Conservation (phyloP, 148 eudicot species). For the Rhododendron ferrugineum region DNA sequence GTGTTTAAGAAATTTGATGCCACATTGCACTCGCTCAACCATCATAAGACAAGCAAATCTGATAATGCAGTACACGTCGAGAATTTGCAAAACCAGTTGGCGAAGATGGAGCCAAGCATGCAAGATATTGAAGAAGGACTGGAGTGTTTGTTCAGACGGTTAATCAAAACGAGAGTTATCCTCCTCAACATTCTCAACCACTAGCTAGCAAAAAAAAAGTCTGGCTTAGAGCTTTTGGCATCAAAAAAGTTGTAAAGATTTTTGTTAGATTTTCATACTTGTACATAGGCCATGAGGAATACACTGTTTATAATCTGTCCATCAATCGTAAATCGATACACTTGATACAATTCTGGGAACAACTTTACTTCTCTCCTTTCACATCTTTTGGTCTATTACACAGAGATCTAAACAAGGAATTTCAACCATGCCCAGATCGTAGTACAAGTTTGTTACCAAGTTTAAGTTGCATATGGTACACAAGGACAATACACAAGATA, state of each 20-base stretch:
- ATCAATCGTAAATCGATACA: neutral
- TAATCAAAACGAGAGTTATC: slow-evolving; percentile 42
- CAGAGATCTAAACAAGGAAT: no score
- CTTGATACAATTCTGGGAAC: neutral
- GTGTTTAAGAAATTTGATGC: slow-evolving; percentile 29
- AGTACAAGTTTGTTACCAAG: no score
- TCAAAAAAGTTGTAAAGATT: neutral
- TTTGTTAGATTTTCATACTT: neutral
- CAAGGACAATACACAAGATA: no score
- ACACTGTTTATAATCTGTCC: neutral
- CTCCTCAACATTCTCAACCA: slow-evolving; percentile 49
- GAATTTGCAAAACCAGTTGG: slow-evolving; percentile 19
- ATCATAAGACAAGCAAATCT: slow-evolving; percentile 15
- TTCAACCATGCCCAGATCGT: no score
- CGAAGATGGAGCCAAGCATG: slow-evolving; percentile 23
- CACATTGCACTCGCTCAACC: slow-evolving; percentile 13
- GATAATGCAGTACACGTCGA: neutral
- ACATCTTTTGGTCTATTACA: neutral
- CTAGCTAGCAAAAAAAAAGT: slow-evolving; percentile 6
- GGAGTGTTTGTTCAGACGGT: slow-evolving; percentile 37
- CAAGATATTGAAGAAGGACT: slow-evolving; percentile 34
- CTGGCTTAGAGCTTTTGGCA: neutral
- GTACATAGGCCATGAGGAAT: neutral
- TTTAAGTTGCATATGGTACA: no score
- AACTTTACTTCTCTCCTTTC: neutral